Conservation (phyloP, 2,329 filamentous ascomycete species). For the Colletotrichum sp. region DNA sequence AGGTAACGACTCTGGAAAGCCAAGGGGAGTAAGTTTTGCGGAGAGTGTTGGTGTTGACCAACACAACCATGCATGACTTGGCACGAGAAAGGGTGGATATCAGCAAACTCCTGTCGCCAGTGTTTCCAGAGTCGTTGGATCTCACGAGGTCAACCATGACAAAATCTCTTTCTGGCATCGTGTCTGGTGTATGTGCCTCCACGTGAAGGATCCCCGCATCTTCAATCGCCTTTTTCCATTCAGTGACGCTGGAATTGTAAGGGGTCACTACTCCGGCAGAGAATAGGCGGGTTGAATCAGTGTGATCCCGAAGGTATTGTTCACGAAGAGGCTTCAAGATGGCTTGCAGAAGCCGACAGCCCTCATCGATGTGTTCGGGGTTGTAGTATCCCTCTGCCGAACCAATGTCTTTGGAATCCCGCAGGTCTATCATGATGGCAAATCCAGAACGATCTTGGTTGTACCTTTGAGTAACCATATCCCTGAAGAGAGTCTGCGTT, state of each 20-base stretch:
- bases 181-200: background rate
- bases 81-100: background rate
- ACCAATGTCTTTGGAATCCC: background rate
- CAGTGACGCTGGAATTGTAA: background rate
- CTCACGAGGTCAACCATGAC: background rate
- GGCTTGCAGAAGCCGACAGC: background rate
- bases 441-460: background rate
- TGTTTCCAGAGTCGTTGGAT: background rate
- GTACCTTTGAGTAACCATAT: background rate
- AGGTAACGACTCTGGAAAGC: background rate
- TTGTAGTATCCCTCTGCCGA: background rate
- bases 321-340: background rate
- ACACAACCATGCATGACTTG: background rate
- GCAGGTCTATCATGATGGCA: background rate
- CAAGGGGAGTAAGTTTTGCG: background rate
- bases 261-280: background rate
- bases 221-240: background rate
- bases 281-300: background rate
- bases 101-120: background rate
- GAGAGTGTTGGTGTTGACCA: background rate
- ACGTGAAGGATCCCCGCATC: background rate
- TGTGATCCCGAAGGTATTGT: background rate
- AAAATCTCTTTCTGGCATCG: background rate
- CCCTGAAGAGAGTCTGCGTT: background rate
- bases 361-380: background rate